Percentiles rank a stretch among this genome's conserved stretches.
These are phyloP conservation scores for Phlebiopsis flavidoalba DNA, from an alignment of 768 basidiomycete species.

Conservation along the genomic window DNA sequence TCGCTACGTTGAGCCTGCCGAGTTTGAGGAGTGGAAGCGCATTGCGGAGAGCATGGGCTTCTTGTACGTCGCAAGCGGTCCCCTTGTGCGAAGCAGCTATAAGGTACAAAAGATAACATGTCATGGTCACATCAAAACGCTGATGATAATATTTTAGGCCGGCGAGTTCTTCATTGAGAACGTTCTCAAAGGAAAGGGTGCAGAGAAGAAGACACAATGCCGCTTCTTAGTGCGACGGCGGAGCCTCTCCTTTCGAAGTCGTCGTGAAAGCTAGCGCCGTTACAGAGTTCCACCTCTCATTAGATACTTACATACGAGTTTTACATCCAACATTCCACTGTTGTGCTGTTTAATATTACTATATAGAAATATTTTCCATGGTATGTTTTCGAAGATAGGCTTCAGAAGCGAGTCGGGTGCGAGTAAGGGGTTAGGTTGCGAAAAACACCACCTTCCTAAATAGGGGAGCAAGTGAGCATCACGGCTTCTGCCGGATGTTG, in stretches of 20 bases:
- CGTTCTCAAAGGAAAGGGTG: slow-evolving; percentile 61
- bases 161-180: slow-evolving; percentile 96
- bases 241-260: neutral
- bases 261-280: neutral
- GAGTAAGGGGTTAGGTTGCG: neutral
- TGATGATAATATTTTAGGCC: slow-evolving; percentile 46
- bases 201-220: slow-evolving; percentile 32
- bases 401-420: too few relatives aligned
- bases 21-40: slow-evolving; percentile 89
- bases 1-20: slow-evolving; percentile 89
- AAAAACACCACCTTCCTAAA: neutral
- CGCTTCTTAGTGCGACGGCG: slow-evolving; percentile 1
- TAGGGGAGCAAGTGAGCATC: neutral
- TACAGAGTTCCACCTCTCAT: neutral
- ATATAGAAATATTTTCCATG: neutral
- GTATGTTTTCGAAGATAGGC: neutral
- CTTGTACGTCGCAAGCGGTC: slow-evolving; percentile 95
- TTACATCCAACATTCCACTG: neutral
- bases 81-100: slow-evolving; percentile 93
- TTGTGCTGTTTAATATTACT: neutral
- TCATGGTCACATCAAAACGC: neutral
- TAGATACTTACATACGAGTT: neutral
- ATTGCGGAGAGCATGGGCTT: slow-evolving; percentile 93
- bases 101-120: slow-evolving; percentile 50
- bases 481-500: slow-evolving; percentile 19